These are phyloP conservation scores for Lentinula raphanica DNA, from an alignment of 768 basidiomycete species.

Conservation along the genomic window DNA sequence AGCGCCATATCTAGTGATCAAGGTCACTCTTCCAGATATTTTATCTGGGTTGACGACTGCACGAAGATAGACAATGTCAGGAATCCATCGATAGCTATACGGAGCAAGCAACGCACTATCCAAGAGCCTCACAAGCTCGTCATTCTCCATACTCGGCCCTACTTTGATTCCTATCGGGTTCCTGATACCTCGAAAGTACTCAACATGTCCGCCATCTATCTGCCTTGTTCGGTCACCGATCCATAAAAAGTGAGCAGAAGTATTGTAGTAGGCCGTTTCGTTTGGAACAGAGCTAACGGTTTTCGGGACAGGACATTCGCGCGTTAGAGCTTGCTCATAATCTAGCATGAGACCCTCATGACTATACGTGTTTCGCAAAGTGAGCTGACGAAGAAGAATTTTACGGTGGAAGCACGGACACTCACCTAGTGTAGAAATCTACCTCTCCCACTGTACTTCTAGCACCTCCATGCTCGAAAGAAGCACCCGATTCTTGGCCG, in stretches of 20 bases:
- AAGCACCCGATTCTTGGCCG: slow-evolving; percentile 52
- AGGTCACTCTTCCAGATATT: slow-evolving; percentile 76
- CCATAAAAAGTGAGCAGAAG: slow-evolving; percentile 94
- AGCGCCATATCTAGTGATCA: slow-evolving; percentile 94
- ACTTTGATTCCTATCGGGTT: slow-evolving; percentile 97
- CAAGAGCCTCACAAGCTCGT: slow-evolving; percentile 72
- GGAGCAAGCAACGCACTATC: slow-evolving; percentile 61
- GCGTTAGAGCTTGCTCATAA: slow-evolving; percentile 90
- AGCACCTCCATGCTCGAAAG: slow-evolving; percentile 70
- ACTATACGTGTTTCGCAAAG: slow-evolving; percentile 33
- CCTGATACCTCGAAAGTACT: slow-evolving; percentile 88
- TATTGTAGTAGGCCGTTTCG: slow-evolving; percentile 70
- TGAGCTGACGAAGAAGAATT: too few relatives aligned
- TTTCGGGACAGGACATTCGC: slow-evolving; percentile 45
- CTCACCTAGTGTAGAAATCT: slow-evolving; percentile 86
- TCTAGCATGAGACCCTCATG: slow-evolving; percentile 92
- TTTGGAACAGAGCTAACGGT: slow-evolving; percentile 7
- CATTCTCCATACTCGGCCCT: slow-evolving; percentile 78
- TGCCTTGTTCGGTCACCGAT: slow-evolving; percentile 95
- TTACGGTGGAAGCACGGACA: background rate
- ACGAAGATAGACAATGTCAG: too few relatives aligned
- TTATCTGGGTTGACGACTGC: slow-evolving; percentile 84
- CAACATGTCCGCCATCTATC: slow-evolving; percentile 88
- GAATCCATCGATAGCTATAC: background rate
- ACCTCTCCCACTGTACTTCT: slow-evolving; percentile 77